Evolutionary conservation across 129 eudicot species (phyloP), one percentile per base, ranked within the genome.

Genomic region (Artemisia argyi): DNA sequence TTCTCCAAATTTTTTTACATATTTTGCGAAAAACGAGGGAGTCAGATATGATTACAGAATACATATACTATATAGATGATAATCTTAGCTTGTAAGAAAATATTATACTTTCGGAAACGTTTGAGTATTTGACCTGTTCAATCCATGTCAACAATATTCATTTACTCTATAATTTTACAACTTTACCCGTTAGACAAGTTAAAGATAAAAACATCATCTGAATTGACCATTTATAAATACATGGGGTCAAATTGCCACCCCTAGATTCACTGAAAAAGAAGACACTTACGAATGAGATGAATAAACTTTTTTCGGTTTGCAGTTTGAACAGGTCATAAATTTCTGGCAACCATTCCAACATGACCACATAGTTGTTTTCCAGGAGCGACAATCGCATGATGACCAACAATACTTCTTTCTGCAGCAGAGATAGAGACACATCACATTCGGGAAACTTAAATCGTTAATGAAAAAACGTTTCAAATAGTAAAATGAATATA

Each of bases 261-360:
- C 46, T 39, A 39, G 46, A 7, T 7, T 39, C 7, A 0, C 7
- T 0, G 16, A 16, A 39, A 30, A 52, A n/a, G 46, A 35, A 2
- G 48, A 62, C 63, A 77, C 81, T 77, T 70, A 77, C 81, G 76
- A 26, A 63, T 72, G 60, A 22, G 81, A 69, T 19, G 81, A 63
- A 53, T 26, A 7, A 22, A 35, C 57, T 54, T 71, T 63, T 54
- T 62, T 71, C 0, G 66, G 72, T 77, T 70, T 77, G 44, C 72
- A 54, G 51, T 70, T 52, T 5, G 55, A 70, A 54, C 81, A 77
- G 26, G 65, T 53, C 72, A 77, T 70, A 53, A 15, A 28, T 60
- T 19, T 68, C 64, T 75, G 69, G 53, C 80, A 76, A 19, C 51
- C 53, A 48, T 60, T 76, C 75, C 80, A 76, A 76, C 75, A 76